Evolutionary conservation across 495 filamentous ascomycete genomes (phyloP).

Genomic region (Neurospora sp.): DNA sequence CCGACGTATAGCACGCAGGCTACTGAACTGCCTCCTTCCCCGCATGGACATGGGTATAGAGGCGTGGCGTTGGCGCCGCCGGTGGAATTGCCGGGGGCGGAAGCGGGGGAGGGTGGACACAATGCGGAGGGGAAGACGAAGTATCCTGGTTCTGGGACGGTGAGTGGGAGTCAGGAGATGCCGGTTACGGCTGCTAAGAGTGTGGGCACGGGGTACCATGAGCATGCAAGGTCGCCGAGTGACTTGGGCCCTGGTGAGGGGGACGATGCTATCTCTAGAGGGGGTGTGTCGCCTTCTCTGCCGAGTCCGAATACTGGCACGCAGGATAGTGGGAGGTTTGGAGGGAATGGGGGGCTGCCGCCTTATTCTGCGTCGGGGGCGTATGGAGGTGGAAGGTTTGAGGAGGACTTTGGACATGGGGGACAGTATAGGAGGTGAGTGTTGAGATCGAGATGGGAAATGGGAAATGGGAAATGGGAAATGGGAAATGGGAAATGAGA

Average conservation of each 20-base stretch:
- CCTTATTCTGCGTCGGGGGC: neutral
- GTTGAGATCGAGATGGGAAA: neutral
- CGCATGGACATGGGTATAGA: neutral
- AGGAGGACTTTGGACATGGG: neutral
- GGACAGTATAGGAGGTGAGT: neutral
- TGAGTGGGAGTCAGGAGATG: neutral
- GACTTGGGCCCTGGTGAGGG: neutral
- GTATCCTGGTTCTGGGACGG: neutral
- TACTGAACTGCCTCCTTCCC: neutral
- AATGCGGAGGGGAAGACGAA: neutral
- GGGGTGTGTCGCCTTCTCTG: neutral
- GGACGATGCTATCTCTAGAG: neutral
- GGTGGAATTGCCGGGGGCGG: neutral
- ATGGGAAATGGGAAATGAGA: neutral
- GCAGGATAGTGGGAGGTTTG: neutral
- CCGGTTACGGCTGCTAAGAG: neutral
- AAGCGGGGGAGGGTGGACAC: neutral
- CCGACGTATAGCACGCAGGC: neutral
- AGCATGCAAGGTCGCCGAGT: neutral
- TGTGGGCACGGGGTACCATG: neutral
- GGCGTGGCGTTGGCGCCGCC: conserved; percentile 5
- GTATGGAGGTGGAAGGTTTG: neutral
- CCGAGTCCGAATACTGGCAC: neutral
- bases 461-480: neutral
- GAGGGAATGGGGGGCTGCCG: neutral